Base-by-base conservation (phyloP, 768 basidiomycete species). In the Tulasnella calospora region DNA sequence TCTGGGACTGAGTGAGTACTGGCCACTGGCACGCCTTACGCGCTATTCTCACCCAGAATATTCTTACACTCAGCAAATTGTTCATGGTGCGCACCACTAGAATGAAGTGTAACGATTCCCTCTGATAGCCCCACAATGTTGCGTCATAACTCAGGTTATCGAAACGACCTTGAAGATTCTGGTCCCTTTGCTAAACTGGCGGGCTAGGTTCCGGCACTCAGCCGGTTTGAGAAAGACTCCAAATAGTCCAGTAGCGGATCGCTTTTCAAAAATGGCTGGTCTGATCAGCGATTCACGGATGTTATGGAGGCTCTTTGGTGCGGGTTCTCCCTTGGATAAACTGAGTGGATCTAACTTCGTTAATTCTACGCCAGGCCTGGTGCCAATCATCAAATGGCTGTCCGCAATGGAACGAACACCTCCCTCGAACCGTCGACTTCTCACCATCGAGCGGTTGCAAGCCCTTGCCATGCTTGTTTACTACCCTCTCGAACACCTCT, bases 291-390 rank as follows among this genome's bases (percentile, higher is more conserved):
- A 93, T 83, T 91, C 92, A 0, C 87, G 92, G 76, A 92, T 88
- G 79, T 83, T 95, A 27, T 93, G 92, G 86, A 88, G 93, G 80
- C 87, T 94, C 80, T 94, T 92, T 91, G 94, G 94, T 93, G 82
- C 82, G 89, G 57, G n/a, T 38, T 47, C 44, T 47, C 27, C 40
- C 33, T 35, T 13, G n/a, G n/a, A n/a, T 33, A 71, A 35, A 35
- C 35, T 35, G 35, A 27, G 19, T 19, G n/a, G 38, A 51, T 6
- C 51, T 51, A 23, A 51, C 33, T 46, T 15, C 69, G 71, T 19
- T 72, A n/a, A 0, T 30, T 71, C 30, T 15, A 71, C 23, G 44
- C 2, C 36, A 79, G 79, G 79, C 12, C 12, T 80, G 23, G 78
- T 79, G 10, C 79, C 79, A 8, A 80, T 79, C 10, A 46, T 80